Percentiles rank a stretch among this genome's conserved stretches.
These are phyloP conservation scores for Paraconiothyrium brasiliense DNA, from an alignment of 2,329 filamentous ascomycete species.

Conservation along the genomic window DNA sequence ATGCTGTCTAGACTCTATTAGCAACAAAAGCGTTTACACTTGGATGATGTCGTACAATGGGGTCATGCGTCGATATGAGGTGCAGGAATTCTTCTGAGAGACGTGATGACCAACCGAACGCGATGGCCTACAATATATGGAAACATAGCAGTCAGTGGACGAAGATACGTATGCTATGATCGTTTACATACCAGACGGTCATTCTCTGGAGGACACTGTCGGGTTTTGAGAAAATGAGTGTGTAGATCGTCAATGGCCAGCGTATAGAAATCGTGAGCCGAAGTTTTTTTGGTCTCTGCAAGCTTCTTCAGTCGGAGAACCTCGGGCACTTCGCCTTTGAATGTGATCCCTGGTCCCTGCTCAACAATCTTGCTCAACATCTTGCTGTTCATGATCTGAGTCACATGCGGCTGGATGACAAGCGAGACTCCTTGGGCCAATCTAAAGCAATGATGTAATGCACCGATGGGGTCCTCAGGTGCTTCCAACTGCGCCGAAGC, in stretches of 20 bases:
- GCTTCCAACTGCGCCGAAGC: slow-evolving; percentile 37
- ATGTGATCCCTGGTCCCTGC: slow-evolving; percentile 24
- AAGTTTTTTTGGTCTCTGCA: slow-evolving; percentile 32
- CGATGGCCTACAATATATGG: slow-evolving; percentile 19
- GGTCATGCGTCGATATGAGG: slow-evolving; percentile 37
- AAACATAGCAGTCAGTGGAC: background rate
- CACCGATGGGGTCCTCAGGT: slow-evolving; percentile 39
- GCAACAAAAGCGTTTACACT: too few species aligned
- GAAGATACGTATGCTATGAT: too few species aligned
- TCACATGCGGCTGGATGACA: slow-evolving; percentile 36
- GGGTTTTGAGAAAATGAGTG: slow-evolving; percentile 28
- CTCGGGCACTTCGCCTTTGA: slow-evolving; percentile 28
- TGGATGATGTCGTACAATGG: slow-evolving; percentile 19
- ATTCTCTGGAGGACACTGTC: slow-evolving; percentile 27
- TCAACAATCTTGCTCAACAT: slow-evolving; percentile 29
- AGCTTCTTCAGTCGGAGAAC: slow-evolving; percentile 36
- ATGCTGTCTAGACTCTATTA: slow-evolving; percentile 21
- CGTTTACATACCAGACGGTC: slow-evolving; percentile 28
- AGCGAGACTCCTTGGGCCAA: slow-evolving; percentile 38
- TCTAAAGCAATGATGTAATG: slow-evolving; percentile 42
- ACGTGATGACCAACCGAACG: slow-evolving; percentile 37
- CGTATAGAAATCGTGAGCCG: slow-evolving; percentile 27
- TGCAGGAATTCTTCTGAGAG: slow-evolving; percentile 35
- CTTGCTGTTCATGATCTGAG: slow-evolving; percentile 29
- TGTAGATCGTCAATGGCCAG: slow-evolving; percentile 38